A percentile compares a stretch with the other conserved stretches of the same genome.
These are phyloP conservation scores for Symbiotaphrina buchneri DNA, from an alignment of 495 filamentous ascomycete species.

Conservation along the genomic window DNA sequence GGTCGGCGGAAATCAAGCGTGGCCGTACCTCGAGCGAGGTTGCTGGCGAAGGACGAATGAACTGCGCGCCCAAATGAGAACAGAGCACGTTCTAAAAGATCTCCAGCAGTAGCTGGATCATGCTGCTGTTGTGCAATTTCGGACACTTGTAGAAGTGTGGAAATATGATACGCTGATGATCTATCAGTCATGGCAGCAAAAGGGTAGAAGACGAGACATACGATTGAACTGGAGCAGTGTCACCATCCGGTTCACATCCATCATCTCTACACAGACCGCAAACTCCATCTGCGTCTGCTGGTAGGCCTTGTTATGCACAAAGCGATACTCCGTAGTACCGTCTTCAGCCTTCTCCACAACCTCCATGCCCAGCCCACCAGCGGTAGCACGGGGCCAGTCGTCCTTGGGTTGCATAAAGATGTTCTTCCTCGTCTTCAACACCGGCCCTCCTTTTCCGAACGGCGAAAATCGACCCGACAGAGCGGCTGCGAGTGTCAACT, in stretches of 20 bases:
- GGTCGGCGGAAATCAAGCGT: slow-evolving; percentile 52
- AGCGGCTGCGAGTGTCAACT: slow-evolving; percentile 45
- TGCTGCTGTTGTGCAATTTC: slow-evolving; percentile 78
- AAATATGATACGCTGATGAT: slow-evolving; percentile 75
- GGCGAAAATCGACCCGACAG: slow-evolving; percentile 37
- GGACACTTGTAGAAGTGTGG: slow-evolving; percentile 78
- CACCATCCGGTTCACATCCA: slow-evolving; percentile 55
- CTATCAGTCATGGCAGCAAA: neutral
- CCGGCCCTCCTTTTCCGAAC: slow-evolving; percentile 35
- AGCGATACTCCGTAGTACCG: slow-evolving; percentile 40
- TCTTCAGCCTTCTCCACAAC: slow-evolving; percentile 27
- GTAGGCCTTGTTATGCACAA: slow-evolving; percentile 58
- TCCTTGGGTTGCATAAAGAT: slow-evolving; percentile 77
- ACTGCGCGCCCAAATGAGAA: slow-evolving; percentile 80
- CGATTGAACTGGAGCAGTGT: slow-evolving; percentile 41
- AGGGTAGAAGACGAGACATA: slow-evolving; percentile 6
- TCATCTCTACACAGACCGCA: slow-evolving; percentile 52
- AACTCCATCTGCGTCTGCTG: slow-evolving; percentile 56
- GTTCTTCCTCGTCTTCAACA: slow-evolving; percentile 50
- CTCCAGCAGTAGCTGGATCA: slow-evolving; percentile 63
- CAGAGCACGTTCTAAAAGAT: slow-evolving; percentile 75
- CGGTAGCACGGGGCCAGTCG: slow-evolving; percentile 64
- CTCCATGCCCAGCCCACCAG: slow-evolving; percentile 72
- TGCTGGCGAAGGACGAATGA: slow-evolving; percentile 52
- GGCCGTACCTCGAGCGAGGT: slow-evolving; percentile 58